These are phyloP conservation scores for Wickerhamomyces bisporus DNA, from an alignment of 805 yeast genomes.

Conservation along the genomic window DNA sequence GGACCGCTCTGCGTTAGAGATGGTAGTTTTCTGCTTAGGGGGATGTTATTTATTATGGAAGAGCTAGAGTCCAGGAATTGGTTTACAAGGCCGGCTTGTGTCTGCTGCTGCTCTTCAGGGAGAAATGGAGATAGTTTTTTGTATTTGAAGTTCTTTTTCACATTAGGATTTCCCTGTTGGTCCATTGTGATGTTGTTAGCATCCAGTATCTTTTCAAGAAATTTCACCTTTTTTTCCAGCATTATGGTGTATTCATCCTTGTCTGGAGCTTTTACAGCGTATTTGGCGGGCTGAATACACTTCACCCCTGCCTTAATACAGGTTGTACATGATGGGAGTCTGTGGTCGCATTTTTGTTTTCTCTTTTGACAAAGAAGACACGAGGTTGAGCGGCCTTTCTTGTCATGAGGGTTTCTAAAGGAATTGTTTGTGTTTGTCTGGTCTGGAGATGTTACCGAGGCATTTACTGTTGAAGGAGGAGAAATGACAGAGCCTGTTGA, in stretches of 20 bases:
- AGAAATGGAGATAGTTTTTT: conserved; percentile 34
- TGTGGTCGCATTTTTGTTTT: conserved; percentile 62
- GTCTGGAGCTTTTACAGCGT: conserved; percentile 37
- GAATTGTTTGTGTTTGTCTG: no score
- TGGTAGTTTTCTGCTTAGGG: conserved; percentile 13
- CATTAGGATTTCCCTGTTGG: conserved; percentile 22
- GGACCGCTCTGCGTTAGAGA: background rate
- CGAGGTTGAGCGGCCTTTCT: conserved; percentile 52
- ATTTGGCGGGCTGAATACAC: conserved; percentile 61
- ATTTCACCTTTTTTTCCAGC: conserved; percentile 49
- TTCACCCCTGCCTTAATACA: conserved; percentile 58
- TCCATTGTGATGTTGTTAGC: conserved; percentile 20
- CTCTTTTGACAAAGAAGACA: conserved; percentile 53
- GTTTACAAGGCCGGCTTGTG: background rate
- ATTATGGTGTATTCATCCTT: conserved; percentile 55
- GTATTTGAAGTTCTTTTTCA: conserved; percentile 31
- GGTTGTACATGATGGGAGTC: conserved; percentile 59
- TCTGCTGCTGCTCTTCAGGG: conserved; percentile 7
- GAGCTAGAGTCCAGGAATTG: background rate
- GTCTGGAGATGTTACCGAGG: background rate
- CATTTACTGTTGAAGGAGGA: background rate
- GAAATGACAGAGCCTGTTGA: background rate
- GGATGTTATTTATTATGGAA: conserved; percentile 9
- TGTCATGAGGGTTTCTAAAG: conserved; percentile 30
- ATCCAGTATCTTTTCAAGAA: conserved; percentile 44